Percentiles rank a stretch among this genome's conserved stretches.
These are phyloP conservation scores for Lactuca sativa DNA, from an alignment of 129 eudicot species.

Conservation along the genomic window DNA sequence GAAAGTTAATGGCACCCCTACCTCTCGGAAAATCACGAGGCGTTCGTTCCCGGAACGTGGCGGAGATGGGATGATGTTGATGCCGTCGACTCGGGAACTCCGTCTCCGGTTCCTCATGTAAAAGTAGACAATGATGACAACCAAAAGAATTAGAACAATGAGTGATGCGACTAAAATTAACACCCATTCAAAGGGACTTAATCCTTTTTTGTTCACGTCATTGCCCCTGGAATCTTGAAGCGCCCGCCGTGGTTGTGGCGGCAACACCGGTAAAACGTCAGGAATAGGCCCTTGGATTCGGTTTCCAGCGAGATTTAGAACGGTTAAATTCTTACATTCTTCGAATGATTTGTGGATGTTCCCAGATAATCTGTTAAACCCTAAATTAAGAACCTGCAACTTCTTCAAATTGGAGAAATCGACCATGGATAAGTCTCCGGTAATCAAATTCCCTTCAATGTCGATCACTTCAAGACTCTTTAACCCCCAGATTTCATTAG, in stretches of 20 bases:
- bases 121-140: conserved; percentile 36
- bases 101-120: conserved; percentile 33
- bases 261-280: conserved; percentile 21
- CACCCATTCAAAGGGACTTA: conserved; percentile 32
- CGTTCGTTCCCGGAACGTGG: conserved; percentile 38
- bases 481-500: conserved; percentile 29
- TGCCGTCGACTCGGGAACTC: conserved; percentile 29
- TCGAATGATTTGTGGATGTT: conserved; percentile 47
- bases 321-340: conserved; percentile 32
- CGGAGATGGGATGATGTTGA: conserved; percentile 23
- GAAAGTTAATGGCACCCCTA: conserved; percentile 49
- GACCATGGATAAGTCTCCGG: no score
- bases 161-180: conserved; percentile 39
- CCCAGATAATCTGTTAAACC: conserved; percentile 50
- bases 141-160: conserved; percentile 42
- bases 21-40: conserved; percentile 41
- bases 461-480: no score
- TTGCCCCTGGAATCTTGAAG: background rate
- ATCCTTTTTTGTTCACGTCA: conserved; percentile 22
- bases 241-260: conserved; percentile 22
- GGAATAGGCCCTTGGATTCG: conserved; percentile 46
- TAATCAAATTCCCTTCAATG: no score
- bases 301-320: conserved; percentile 54
- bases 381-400: conserved; percentile 56
- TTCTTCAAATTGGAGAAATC: conserved; percentile 35